Base-by-base conservation (phyloP, 805 yeast genomes). In the Hyphopichia homilentoma region DNA sequence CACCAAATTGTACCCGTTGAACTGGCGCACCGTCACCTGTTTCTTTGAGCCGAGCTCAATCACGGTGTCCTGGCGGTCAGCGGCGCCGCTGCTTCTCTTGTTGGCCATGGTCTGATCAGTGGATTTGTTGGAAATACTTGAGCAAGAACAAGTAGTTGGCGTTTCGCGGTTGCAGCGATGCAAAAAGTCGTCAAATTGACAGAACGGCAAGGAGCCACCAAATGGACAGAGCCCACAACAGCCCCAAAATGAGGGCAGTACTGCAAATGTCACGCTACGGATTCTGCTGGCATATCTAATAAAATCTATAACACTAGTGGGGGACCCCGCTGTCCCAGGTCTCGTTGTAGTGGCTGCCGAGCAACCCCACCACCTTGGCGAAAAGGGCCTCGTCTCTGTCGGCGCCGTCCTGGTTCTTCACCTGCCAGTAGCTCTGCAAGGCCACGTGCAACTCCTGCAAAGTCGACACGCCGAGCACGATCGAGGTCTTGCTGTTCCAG, bases 381-480 rank as follows among this genome's bases (percentile, higher is more conserved):
- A 75, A 68, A 14, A 74, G 45, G 5, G 38, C 36, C 7, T 50
- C 61, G 44, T 84, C 94, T 3, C 39, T 31, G 8, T 44, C 54
- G 20, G 65, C 64, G 7, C 64, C 32, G 4, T 52, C 46, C 5
- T 57, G 48, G 12, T 60, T 56, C 16, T 60, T 48, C 8, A 78
- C 77, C 9, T 48, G 48, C 66, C 77, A 67, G 50, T 75, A 83
- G 42, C 76, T 79, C 0, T 50, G 48, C 9, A 83, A 56, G 0
- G 95, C 95, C 25, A 59, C 63, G 12, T 75, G 56, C 35, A 89
- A 68, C 50, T 89, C 96, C 4, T 50, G 56, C 2, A 81, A 51
- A 17, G 60, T 73, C 27, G 89, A 77, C 17, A 84, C 79, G 2
- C 97, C 97, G 29, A 89, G 59, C 2, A 89, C 93, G 2, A 89